Conservation (phyloP, 768 basidiomycete species). For the Cantharellus cinnabarinus region DNA sequence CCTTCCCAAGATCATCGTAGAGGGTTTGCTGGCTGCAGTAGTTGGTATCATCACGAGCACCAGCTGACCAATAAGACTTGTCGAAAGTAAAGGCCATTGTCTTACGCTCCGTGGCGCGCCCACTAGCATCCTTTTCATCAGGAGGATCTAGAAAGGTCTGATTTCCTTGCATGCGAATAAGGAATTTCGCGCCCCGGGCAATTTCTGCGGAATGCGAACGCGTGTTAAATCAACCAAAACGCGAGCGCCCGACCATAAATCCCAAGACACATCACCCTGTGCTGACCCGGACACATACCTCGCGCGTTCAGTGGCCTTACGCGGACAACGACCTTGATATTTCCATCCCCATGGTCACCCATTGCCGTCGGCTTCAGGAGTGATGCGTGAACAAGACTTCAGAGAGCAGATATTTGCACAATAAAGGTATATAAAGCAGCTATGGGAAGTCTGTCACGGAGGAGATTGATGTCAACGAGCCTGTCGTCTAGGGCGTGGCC, state of each 20-base stretch:
- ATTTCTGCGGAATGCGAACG: constrained; percentile 37
- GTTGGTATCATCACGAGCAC: constrained; percentile 65
- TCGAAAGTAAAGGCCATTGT: constrained; percentile 85
- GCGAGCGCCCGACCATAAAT: background rate
- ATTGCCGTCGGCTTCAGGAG: background rate
- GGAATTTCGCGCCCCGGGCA: constrained; percentile 76
- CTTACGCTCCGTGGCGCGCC: constrained; percentile 79
- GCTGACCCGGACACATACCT: constrained; percentile 29
- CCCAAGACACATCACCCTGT: too few relatives aligned
- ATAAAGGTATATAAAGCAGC: too few relatives aligned
- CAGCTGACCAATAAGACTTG: constrained; percentile 95
- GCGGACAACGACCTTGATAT: constrained; percentile 51
- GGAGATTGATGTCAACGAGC: too few relatives aligned
- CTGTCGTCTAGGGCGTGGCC: too few relatives aligned
- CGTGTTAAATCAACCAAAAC: background rate
- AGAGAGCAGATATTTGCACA: too few relatives aligned
- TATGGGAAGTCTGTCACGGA: too few relatives aligned
- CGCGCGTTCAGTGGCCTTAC: constrained; percentile 91
- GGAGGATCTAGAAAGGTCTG: constrained; percentile 86
- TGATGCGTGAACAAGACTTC: background rate
- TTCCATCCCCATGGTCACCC: constrained; percentile 7
- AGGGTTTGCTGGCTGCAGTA: constrained; percentile 92
- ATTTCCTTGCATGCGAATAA: constrained; percentile 90
- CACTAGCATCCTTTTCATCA: constrained; percentile 41
- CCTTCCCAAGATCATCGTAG: constrained; percentile 85